These are phyloP conservation scores for Pseudocercospora cruenta DNA, from an alignment of 2,329 filamentous ascomycete genomes.

Conservation along the genomic window DNA sequence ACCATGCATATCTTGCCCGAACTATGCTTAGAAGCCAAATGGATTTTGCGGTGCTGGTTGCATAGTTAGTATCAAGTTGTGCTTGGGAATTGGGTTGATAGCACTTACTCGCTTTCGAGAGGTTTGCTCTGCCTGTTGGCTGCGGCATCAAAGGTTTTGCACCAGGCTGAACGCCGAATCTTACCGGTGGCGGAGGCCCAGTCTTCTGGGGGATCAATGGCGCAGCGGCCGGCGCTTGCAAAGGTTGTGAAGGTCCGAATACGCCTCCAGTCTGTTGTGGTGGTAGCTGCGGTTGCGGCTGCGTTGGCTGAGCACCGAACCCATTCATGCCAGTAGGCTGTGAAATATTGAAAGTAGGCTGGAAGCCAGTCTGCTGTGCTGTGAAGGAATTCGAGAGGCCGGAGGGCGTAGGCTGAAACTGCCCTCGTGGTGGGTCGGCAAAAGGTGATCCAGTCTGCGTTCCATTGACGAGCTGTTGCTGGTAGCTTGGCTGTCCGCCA, in stretches of 20 bases:
- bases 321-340: constrained; percentile 46
- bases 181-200: constrained; percentile 81
- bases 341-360: constrained; percentile 47
- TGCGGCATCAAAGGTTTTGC: constrained; percentile 81
- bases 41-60: constrained; percentile 67
- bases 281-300: constrained; percentile 58
- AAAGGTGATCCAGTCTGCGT: constrained; percentile 55
- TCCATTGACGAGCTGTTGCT: constrained; percentile 57
- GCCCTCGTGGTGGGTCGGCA: constrained; percentile 57
- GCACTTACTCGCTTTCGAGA: constrained; percentile 92
- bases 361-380: constrained; percentile 59
- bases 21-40: constrained; percentile 62
- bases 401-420: constrained; percentile 43
- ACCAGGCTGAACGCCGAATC: constrained; percentile 77
- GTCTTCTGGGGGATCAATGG: constrained; percentile 78
- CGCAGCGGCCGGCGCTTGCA: constrained; percentile 51
- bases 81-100: constrained; percentile 1
- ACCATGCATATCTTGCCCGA: constrained; percentile 1
- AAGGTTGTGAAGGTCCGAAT: constrained; percentile 37
- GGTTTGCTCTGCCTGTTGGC: constrained; percentile 86
- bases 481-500: constrained; percentile 42
- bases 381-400: constrained; percentile 41
- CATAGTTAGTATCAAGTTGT: constrained; percentile 14
- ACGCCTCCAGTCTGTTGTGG: constrained; percentile 56
- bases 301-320: constrained; percentile 48